A percentile compares a stretch with the other conserved stretches of the same genome.
Evolutionary conservation across 2,329 filamentous ascomycete genomes (phyloP).

Genomic region (Akanthomyces uredinophilus): DNA sequence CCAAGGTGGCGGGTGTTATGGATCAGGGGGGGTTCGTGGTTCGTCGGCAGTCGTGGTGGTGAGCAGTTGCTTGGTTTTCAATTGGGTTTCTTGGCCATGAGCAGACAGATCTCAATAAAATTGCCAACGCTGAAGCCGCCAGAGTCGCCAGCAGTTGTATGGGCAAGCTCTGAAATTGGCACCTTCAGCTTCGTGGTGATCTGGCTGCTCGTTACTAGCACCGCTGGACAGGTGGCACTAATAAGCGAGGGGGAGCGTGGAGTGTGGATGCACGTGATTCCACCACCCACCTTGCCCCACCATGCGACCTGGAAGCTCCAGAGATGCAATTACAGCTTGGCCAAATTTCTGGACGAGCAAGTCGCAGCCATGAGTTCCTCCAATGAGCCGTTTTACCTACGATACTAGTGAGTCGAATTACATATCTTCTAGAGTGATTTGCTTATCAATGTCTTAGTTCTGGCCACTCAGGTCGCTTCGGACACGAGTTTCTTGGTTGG

Average conservation of each 20-base stretch:
- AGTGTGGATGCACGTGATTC: conserved; percentile 30
- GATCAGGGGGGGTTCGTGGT: conserved; percentile 12
- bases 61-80: conserved; percentile 7
- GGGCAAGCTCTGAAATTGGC: conserved; percentile 23
- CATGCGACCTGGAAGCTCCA: conserved; percentile 9
- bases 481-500: conserved; percentile 92
- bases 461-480: conserved; percentile 93
- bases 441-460: conserved; percentile 55
- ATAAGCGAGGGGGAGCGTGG: conserved; percentile 20
- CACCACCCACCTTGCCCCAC: conserved; percentile 18
- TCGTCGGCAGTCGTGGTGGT: not conserved
- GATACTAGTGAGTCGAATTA: conserved; percentile 76
- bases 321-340: not conserved
- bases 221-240: conserved; percentile 38
- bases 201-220: conserved; percentile 30
- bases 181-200: conserved; percentile 31
- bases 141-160: conserved; percentile 25
- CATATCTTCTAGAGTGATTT: not conserved
- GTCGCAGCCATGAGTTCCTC: conserved; percentile 52
- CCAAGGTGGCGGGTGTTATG: not conserved
- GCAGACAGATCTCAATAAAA: conserved; percentile 24
- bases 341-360: conserved; percentile 13
- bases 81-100: conserved; percentile 27
- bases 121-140: conserved; percentile 24
- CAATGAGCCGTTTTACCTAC: conserved; percentile 86